Base-by-base conservation (phyloP, 2,329 filamentous ascomycete species). In the Penicillium sp. region DNA sequence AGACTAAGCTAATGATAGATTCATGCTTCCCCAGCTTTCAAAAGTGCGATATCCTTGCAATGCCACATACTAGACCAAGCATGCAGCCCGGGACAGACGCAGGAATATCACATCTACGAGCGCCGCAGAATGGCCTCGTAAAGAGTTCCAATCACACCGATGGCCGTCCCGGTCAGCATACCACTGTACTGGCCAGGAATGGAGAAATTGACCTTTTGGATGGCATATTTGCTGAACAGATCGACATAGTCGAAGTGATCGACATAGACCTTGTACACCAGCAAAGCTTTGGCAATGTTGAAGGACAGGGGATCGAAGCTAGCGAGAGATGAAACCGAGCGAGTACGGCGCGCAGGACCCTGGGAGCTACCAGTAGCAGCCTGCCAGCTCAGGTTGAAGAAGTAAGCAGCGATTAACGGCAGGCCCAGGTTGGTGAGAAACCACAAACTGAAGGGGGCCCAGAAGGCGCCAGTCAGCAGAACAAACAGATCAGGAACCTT, bases 241-340 rank as follows among this genome's bases (percentile, higher is more conserved):
- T 71, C 68, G 63, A 68, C 74, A 56, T 77, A 74, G 26, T 65
- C 70, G 61, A 76, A 76, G 21, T 71, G 67, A 9, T 73, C 86
- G 10, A 82, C 85, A 71, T 93, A 96, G 19, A 96, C 87, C 33
- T 93, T 82, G 74, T 90, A 96, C 8, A 90, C 87, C 57, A 93
- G 76, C 54, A 98, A 73, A 0, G 89, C 93, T 80, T 96, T 96
- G 66, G 86, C 86, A 56, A 98, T 87, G 78, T 93, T 96, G 78
- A 96, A 99, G 22, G 88, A 90, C 70, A 98, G 79, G 4, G 93
- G 93, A 72, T 99, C 95, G 62, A 93, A 86, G 43, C 61, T 69
- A 6, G 68, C 45, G 56, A 16, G 66, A 71, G 58, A 49, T 54
- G 66, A 56, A 22, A 65, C 52, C 14, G 66, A 67, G 57, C 64